A percentile compares a stretch with the other conserved stretches of the same genome.
Conservation (phyloP, 345 rosid genomes). For the Stellera chamaejasme region DNA sequence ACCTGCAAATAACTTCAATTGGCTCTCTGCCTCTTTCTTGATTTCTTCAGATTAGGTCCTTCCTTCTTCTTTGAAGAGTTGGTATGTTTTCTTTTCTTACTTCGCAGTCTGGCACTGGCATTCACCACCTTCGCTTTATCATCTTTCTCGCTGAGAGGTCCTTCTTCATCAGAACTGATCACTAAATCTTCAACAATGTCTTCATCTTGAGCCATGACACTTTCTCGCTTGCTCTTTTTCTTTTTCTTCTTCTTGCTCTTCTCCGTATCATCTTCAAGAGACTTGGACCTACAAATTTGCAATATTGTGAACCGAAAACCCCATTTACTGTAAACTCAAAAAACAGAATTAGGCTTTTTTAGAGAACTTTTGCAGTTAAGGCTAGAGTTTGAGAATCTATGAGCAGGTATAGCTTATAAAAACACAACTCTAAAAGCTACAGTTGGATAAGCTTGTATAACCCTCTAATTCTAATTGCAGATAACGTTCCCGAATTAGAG, state of each 20-base stretch:
- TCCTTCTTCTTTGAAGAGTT: slow-evolving; percentile 19
- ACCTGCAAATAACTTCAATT: background rate
- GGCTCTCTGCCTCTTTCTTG: slow-evolving; percentile 23
- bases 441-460: background rate
- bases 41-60: slow-evolving; percentile 24
- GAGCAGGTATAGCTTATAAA: background rate
- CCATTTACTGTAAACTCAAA: background rate
- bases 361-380: too few species aligned
- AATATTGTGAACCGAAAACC: background rate
- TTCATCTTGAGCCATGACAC: slow-evolving; percentile 43
- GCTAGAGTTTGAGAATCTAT: background rate
- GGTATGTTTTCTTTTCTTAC: slow-evolving; percentile 6
- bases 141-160: slow-evolving; percentile 24
- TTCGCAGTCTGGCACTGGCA: background rate
- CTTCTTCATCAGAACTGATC: slow-evolving; percentile 84
- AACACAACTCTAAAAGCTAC: background rate
- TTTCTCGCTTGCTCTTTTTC: slow-evolving; percentile 23
- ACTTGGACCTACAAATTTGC: slow-evolving; percentile 30
- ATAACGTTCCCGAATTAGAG: too few species aligned
- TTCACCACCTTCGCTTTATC: slow-evolving; percentile 13
- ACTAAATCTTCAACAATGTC: slow-evolving; percentile 85
- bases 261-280: slow-evolving; percentile 31
- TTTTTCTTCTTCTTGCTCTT: slow-evolving; percentile 43
- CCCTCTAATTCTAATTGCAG: background rate
- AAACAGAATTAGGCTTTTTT: background rate